Conservation (phyloP, 1,139 yeast genomes). For the Scheffersomyces parashehatae region DNA sequence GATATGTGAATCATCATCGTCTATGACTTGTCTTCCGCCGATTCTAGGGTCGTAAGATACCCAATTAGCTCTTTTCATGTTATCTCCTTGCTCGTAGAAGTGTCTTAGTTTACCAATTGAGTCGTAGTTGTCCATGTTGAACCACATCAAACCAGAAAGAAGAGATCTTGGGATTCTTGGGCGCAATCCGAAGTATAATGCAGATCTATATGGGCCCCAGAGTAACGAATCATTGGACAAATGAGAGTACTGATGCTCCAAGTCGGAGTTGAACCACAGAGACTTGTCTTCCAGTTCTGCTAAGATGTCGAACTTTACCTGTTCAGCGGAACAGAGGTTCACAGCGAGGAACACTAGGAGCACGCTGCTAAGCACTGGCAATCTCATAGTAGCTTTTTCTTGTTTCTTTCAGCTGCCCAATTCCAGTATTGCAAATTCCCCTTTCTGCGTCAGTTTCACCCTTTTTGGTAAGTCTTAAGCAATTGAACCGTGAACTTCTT, state of each 20-base stretch:
- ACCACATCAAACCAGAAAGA: constrained; percentile 88
- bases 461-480: too few relatives aligned
- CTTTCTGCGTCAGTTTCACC: too few relatives aligned
- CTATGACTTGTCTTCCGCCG: constrained; percentile 82
- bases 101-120: constrained; percentile 72
- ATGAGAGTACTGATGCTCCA: constrained; percentile 24
- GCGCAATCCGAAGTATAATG: constrained; percentile 80
- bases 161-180: constrained; percentile 81
- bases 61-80: constrained; percentile 83
- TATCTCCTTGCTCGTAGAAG: constrained; percentile 73
- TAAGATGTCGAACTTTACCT: constrained; percentile 16
- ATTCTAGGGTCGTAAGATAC: constrained; percentile 76
- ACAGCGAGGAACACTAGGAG: not conserved
- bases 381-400: not conserved
- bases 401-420: not conserved
- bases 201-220: constrained; percentile 96
- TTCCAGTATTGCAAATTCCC: too few relatives aligned
- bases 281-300: constrained; percentile 6
- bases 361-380: not conserved
- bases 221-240: constrained; percentile 37
- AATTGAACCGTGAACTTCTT: too few relatives aligned
- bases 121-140: constrained; percentile 59
- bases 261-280: constrained; percentile 5
- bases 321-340: constrained; percentile 2
- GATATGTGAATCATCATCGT: constrained; percentile 65